These are phyloP conservation scores for Leucosporidium yakuticum DNA, from an alignment of 768 basidiomycete species.

Conservation along the genomic window DNA sequence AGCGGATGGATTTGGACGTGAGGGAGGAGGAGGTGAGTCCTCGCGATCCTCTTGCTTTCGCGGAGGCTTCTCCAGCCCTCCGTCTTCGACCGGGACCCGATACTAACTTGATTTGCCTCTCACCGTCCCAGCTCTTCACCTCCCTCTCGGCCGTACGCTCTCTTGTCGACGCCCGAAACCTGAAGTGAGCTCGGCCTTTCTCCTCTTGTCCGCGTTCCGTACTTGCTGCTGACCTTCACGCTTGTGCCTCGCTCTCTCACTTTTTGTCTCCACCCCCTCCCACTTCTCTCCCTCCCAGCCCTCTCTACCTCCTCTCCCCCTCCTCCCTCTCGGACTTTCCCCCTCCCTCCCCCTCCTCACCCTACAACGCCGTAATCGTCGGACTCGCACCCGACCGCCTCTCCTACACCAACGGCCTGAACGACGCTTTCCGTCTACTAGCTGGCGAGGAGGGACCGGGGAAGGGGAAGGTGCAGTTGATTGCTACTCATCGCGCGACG, in stretches of 20 bases:
- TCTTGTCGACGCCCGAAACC: conserved; percentile 46
- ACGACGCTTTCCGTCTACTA: conserved; percentile 62
- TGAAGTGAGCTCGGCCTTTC: conserved; percentile 42
- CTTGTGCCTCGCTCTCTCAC: neutral
- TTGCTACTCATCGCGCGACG: conserved; percentile 58
- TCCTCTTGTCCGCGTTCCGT: neutral
- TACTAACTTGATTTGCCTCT: neutral
- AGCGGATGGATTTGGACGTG: conserved; percentile 52
- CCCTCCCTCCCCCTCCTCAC: conserved; percentile 19
- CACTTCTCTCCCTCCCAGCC: conserved; percentile 42
- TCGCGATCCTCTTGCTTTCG: neutral
- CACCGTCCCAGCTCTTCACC: conserved; percentile 49
- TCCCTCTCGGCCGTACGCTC: conserved; percentile 58
- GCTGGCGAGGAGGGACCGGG: conserved; percentile 4
- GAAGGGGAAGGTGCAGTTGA: conserved; percentile 41
- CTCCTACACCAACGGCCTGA: conserved; percentile 53
- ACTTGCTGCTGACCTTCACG: neutral
- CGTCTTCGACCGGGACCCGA: neutral
- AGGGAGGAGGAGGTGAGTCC: conserved; percentile 45
- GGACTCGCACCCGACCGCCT: conserved; percentile 55
- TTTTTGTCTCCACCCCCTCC: neutral
- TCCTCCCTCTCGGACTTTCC: conserved; percentile 47
- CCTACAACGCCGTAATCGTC: conserved; percentile 59
- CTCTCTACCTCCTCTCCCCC: conserved; percentile 55
- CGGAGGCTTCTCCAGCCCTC: neutral